Conservation (phyloP, 306 rosid species). For the Argentina anserina region DNA sequence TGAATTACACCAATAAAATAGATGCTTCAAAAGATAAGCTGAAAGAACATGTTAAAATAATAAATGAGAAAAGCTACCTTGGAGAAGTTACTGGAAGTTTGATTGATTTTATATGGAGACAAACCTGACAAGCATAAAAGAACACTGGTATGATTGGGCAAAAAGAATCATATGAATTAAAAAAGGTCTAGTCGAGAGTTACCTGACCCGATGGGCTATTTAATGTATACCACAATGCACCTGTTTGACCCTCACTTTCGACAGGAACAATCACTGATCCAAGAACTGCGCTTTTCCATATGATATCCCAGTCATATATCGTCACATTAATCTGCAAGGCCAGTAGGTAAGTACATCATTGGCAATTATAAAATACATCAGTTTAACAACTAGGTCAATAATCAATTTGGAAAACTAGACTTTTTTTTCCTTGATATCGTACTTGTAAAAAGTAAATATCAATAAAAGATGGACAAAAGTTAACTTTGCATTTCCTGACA, state of each 20-base stretch:
- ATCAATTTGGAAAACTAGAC: conserved; percentile 11
- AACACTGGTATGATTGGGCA: conserved; percentile 10
- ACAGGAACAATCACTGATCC: conserved; percentile 91
- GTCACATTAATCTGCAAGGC: conserved; percentile 79
- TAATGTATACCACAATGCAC: conserved; percentile 81
- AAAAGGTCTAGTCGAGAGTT: conserved; percentile 11
- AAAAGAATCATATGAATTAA: conserved; percentile 5
- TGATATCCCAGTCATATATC: conserved; percentile 96
- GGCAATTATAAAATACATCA: not conserved
- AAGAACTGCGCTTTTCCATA: conserved; percentile 96
- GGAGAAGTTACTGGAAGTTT: conserved; percentile 54
- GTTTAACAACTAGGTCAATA: conserved; percentile 17
- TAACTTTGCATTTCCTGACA: not conserved
- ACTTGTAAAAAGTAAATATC: not conserved
- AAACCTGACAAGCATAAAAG: conserved; percentile 62
- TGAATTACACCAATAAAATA: not conserved
- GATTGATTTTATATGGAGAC: conserved; percentile 75
- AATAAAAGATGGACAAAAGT: not conserved
- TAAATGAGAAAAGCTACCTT: conserved; percentile 48
- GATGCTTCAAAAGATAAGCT: not conserved
- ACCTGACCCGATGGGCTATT: conserved; percentile 97
- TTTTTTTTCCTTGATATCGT: conserved; percentile 10
- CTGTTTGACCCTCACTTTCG: conserved; percentile 88
- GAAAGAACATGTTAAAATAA: conserved; percentile 3
- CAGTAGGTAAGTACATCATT: conserved; percentile 44